phyloP scores from a whole-genome alignment of 805 yeast genomes.

The Candida namnaoensis region DNA sequence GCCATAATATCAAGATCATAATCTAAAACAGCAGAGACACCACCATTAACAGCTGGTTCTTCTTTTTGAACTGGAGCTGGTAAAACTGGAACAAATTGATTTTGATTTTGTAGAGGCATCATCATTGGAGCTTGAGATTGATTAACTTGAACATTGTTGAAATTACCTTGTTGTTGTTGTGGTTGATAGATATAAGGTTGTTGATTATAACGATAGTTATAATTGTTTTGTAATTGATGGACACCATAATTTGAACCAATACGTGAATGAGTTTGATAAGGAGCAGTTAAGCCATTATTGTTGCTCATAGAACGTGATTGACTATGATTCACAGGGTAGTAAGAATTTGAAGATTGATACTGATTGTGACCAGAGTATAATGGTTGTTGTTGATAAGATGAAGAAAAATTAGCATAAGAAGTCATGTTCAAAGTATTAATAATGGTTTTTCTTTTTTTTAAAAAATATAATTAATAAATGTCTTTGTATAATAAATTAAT shows the following conservation, averaged over 20 bases:
- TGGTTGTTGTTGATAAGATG: background rate
- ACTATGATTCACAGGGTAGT: background rate
- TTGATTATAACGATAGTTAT: slow-evolving; percentile 4
- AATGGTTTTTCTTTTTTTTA: too few relatives aligned
- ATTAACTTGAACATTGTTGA: too few relatives aligned
- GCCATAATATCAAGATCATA: slow-evolving; percentile 77
- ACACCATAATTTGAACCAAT: slow-evolving; percentile 2
- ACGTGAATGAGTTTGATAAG: background rate
- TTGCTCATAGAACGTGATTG: background rate
- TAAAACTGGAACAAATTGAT: background rate
- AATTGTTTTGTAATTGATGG: slow-evolving; percentile 4
- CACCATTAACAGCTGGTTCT: slow-evolving; percentile 38
- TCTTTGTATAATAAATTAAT: background rate
- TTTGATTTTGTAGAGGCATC: slow-evolving; percentile 5
- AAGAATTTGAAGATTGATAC: background rate
- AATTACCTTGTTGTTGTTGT: too few relatives aligned
- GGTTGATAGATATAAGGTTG: background rate
- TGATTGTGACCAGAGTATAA: background rate
- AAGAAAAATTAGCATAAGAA: too few relatives aligned
- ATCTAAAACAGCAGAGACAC: slow-evolving; percentile 70
- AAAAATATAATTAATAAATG: too few relatives aligned
- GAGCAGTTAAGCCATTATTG: background rate
- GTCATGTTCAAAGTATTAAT: too few relatives aligned
- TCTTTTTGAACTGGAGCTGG: slow-evolving; percentile 3
- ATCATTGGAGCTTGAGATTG: slow-evolving; percentile 1